phyloP scores from a whole-genome alignment of 805 yeast genomes.

The Saccharomycopsis sp. region DNA sequence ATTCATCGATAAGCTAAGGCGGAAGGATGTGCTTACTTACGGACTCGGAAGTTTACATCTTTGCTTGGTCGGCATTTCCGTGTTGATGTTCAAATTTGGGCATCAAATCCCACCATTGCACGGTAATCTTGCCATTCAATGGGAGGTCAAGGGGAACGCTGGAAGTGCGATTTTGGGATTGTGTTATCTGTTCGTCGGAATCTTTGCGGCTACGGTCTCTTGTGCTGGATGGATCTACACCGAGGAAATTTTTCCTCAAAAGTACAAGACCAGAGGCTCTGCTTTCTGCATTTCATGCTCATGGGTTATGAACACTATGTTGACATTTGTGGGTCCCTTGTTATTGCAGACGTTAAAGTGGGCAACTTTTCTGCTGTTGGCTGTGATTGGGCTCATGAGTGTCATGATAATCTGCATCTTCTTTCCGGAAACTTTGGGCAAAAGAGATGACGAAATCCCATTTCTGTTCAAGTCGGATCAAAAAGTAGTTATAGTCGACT shows the following conservation, averaged over 20 bases:
- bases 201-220: constrained; percentile 40
- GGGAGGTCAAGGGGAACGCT: constrained; percentile 32
- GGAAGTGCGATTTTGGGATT: constrained; percentile 40
- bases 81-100: constrained; percentile 33
- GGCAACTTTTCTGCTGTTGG: constrained; percentile 37
- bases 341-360: constrained; percentile 31
- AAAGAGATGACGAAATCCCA: constrained; percentile 26
- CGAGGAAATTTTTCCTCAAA: constrained; percentile 41
- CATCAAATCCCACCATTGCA: constrained; percentile 27
- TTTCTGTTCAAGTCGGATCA: constrained; percentile 20
- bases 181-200: constrained; percentile 38
- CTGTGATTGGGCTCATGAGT: constrained; percentile 30
- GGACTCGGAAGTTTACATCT: constrained; percentile 36
- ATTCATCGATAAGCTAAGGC: constrained; percentile 36
- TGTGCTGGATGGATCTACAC: constrained; percentile 45
- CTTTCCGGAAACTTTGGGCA: constrained; percentile 41
- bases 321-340: constrained; percentile 37
- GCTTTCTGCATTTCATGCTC: constrained; percentile 40
- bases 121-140: constrained; percentile 31
- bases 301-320: constrained; percentile 35
- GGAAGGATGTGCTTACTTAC: constrained; percentile 41
- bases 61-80: constrained; percentile 32
- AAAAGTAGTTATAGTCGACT: neutral
- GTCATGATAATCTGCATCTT: constrained; percentile 27
- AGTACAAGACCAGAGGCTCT: constrained; percentile 40